Evolutionary conservation across 352 stramenopile species (phyloP).

Genomic region (Pythium grandisporangium): DNA sequence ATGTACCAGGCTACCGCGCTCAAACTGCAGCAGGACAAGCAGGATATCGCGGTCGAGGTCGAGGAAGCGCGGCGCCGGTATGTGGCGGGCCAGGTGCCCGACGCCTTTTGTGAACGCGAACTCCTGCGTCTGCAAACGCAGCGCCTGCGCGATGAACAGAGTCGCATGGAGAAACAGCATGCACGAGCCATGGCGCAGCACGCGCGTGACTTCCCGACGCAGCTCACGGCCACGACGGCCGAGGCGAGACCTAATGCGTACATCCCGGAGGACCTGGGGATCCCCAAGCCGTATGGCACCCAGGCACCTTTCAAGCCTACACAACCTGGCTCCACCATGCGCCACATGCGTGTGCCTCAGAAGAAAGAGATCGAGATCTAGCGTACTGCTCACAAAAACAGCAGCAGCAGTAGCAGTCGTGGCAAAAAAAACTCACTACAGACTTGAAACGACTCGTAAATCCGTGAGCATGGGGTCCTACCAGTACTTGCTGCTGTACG

Average conservation of each 20-base stretch:
- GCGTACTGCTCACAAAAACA: neutral
- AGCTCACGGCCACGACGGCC: conserved; percentile 82
- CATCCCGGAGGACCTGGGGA: conserved; percentile 88
- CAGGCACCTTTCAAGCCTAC: conserved; percentile 90
- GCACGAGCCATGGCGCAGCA: conserved; percentile 24
- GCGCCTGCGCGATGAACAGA: conserved; percentile 36
- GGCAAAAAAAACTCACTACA: too few relatives aligned
- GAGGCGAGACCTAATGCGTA: conserved; percentile 91
- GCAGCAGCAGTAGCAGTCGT: too few relatives aligned
- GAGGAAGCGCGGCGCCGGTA: conserved; percentile 51
- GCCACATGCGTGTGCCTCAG: conserved; percentile 86
- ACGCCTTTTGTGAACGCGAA: conserved; percentile 68
- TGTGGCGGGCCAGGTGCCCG: conserved; percentile 63
- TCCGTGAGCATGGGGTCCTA: too few relatives aligned
- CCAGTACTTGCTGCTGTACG: too few relatives aligned
- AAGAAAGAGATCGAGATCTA: conserved; percentile 91
- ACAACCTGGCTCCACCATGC: conserved; percentile 84
- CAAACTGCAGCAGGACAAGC: conserved; percentile 91
- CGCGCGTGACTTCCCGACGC: conserved; percentile 52
- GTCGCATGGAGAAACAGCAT: conserved; percentile 31
- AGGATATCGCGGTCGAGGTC: conserved; percentile 53
- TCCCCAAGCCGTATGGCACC: conserved; percentile 90
- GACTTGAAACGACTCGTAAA: too few relatives aligned
- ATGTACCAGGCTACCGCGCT: conserved; percentile 95
- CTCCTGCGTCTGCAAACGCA: conserved; percentile 52